A percentile compares a stretch with the other conserved stretches of the same genome.
Conservation (phyloP, 2,329 filamentous ascomycete species). For the Domatiomyces globalis region DNA sequence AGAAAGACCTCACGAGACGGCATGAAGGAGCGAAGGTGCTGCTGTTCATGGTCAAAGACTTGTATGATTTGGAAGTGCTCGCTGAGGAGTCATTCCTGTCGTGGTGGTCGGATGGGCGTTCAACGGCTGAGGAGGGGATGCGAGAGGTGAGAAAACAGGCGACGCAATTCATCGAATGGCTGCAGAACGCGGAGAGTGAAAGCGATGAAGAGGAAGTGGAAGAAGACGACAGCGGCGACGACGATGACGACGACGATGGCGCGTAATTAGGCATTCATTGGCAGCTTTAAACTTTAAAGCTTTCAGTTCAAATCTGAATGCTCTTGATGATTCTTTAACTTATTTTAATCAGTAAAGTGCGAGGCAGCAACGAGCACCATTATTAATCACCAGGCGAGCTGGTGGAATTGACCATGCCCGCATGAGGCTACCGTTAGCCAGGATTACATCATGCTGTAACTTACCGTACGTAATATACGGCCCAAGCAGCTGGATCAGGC, state of each 20-base stretch:
- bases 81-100: conserved; percentile 77
- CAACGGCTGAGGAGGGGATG: conserved; percentile 55
- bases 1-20: conserved; percentile 59
- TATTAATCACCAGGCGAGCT: too few species aligned
- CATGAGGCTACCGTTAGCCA: too few species aligned
- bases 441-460: background rate
- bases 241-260: background rate
- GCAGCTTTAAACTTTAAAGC: too few species aligned
- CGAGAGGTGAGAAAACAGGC: conserved; percentile 57
- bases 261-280: too few species aligned
- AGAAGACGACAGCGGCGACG: conserved; percentile 36
- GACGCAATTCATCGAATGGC: conserved; percentile 66
- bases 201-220: conserved; percentile 53
- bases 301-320: too few species aligned
- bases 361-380: too few species aligned
- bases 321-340: too few species aligned
- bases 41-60: conserved; percentile 63
- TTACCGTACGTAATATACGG: too few species aligned
- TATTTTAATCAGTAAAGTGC: too few species aligned
- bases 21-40: conserved; percentile 54
- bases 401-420: too few species aligned
- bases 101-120: conserved; percentile 74
- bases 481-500: too few species aligned
- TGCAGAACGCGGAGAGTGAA: conserved; percentile 61
- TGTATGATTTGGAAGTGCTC: conserved; percentile 71